Evolutionary conservation across 306 rosid genomes (phyloP).

Genomic region (Styphnolobium japonicum): DNA sequence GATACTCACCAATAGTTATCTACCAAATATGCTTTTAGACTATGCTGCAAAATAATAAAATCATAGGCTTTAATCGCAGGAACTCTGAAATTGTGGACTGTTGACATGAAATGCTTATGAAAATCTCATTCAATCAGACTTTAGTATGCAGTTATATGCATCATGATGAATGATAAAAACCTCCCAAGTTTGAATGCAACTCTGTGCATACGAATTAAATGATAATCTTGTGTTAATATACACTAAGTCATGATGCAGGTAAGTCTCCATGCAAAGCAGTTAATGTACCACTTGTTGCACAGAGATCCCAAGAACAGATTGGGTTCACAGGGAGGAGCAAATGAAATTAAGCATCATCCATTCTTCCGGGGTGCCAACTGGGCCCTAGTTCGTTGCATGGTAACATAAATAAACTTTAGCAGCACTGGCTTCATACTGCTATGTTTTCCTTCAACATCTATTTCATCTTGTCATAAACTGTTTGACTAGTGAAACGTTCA

Average conservation of each 20-base stretch:
- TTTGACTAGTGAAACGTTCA: conserved; percentile 3
- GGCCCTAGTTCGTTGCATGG: conserved; percentile 91
- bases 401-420: conserved; percentile 25
- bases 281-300: conserved; percentile 69
- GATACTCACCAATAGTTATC: not conserved
- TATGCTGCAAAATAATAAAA: not conserved
- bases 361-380: conserved; percentile 85
- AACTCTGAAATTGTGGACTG: not conserved
- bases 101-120: not conserved
- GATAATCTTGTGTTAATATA: not conserved
- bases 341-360: conserved; percentile 74
- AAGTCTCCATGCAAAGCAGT: conserved; percentile 68
- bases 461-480: not conserved
- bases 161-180: not conserved
- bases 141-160: not conserved
- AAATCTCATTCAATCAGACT: not conserved
- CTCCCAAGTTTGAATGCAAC: not conserved
- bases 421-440: not conserved
- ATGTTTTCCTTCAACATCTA: not conserved
- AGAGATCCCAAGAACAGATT: conserved; percentile 76
- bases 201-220: not conserved
- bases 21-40: not conserved
- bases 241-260: conserved; percentile 53
- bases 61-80: not conserved
- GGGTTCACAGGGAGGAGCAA: conserved; percentile 83